Evolutionary conservation across 495 filamentous ascomycete species (phyloP).

Genomic region (Neurospora africana): DNA sequence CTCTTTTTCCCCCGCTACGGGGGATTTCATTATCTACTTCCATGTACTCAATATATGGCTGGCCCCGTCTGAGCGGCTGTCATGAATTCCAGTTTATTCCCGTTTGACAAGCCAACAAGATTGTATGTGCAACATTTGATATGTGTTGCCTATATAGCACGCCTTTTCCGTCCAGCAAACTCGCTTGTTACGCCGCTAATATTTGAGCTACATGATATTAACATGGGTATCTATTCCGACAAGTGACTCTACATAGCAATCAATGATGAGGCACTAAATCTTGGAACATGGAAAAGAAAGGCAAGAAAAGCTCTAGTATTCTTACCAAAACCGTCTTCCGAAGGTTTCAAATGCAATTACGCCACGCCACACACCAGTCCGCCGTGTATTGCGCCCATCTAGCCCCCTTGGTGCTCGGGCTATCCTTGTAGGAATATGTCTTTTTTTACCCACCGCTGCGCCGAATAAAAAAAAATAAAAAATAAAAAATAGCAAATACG

Average conservation of each 20-base stretch:
- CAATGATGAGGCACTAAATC: neutral
- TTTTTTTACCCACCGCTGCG: neutral
- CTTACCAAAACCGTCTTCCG: neutral
- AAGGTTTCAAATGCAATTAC: neutral
- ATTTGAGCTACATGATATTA: neutral
- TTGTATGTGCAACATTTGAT: neutral
- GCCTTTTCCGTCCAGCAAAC: neutral
- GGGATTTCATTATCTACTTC: conserved; percentile 1
- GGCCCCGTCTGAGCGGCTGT: neutral
- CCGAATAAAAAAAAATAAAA: neutral
- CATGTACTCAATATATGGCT: neutral
- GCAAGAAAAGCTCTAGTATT: neutral
- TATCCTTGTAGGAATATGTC: neutral
- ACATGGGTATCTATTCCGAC: neutral
- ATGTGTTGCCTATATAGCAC: neutral
- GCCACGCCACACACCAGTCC: neutral
- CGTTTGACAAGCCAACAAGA: neutral
- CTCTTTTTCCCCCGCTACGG: neutral
- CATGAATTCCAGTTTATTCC: neutral
- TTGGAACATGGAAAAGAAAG: neutral
- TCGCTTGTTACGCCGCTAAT: neutral
- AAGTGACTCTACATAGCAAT: neutral
- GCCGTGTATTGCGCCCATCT: neutral
- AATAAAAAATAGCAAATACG: no score
- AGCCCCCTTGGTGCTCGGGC: neutral